phyloP scores from a whole-genome alignment of 75 land plant genomes.

The Cunninghamia lanceolata region DNA sequence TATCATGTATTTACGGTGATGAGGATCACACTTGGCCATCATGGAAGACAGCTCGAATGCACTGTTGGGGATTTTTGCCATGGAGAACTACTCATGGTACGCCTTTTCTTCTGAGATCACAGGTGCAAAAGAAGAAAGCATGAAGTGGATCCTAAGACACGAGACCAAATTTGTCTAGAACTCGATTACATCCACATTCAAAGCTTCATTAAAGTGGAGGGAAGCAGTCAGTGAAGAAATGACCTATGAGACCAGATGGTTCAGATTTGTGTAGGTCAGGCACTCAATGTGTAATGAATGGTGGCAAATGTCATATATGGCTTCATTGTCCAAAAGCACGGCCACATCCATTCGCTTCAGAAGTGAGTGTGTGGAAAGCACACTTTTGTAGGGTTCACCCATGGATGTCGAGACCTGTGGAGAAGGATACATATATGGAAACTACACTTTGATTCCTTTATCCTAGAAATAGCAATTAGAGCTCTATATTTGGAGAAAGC shows the following conservation, averaged over 20 bases:
- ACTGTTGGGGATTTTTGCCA: no score
- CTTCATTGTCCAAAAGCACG: conserved; percentile 37
- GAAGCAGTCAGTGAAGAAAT: conserved; percentile 42
- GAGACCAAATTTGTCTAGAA: conserved; percentile 47
- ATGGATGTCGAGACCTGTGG: conserved; percentile 50
- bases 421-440: conserved; percentile 44
- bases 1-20: conserved; percentile 39
- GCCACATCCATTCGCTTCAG: conserved; percentile 41
- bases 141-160: conserved; percentile 21
- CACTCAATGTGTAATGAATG: conserved; percentile 33
- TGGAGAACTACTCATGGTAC: no score
- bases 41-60: no score
- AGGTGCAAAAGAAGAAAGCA: conserved; percentile 14
- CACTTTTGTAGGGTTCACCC: conserved; percentile 43
- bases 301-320: conserved; percentile 47
- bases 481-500: no score
- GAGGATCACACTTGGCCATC: conserved; percentile 28
- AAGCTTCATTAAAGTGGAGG: conserved; percentile 44
- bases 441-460: no score
- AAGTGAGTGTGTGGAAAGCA: conserved; percentile 43
- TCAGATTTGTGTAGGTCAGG: conserved; percentile 52
- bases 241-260: conserved; percentile 48
- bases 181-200: conserved; percentile 38
- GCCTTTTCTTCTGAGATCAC: no score
- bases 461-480: no score